phyloP scores from a whole-genome alignment of 257 asterid species.

The Capsicum pubescens region DNA sequence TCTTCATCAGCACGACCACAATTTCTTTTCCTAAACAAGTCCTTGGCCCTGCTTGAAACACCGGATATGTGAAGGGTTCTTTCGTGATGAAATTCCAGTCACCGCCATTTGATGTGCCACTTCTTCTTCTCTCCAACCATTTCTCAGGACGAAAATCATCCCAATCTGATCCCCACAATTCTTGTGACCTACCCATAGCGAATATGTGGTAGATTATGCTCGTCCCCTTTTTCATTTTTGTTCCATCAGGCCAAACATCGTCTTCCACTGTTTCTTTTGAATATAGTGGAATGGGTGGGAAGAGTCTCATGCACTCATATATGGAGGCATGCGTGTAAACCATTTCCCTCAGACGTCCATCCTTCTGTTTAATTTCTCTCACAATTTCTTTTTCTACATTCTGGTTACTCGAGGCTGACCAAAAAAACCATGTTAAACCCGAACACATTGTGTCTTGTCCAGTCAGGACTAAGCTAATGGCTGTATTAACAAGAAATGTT shows the following conservation, averaged over 20 bases:
- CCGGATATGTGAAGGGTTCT: too few relatives aligned
- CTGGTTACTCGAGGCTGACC: background rate
- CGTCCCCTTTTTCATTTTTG: background rate
- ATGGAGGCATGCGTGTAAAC: background rate
- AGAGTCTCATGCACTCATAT: conserved; percentile 19
- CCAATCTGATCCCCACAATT: too few relatives aligned
- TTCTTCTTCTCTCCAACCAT: too few relatives aligned
- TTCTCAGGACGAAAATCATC: too few relatives aligned
- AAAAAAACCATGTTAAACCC: too few relatives aligned
- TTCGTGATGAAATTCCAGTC: too few relatives aligned
- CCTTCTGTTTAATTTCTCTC: background rate
- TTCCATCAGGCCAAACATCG: conserved; percentile 26
- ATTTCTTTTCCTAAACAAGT: background rate
- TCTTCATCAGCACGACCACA: background rate
- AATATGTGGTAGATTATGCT: background rate
- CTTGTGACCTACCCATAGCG: too few relatives aligned
- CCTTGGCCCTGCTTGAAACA: too few relatives aligned
- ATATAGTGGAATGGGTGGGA: background rate
- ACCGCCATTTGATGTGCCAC: too few relatives aligned
- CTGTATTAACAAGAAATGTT: too few relatives aligned
- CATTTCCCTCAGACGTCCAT: background rate
- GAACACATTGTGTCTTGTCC: too few relatives aligned
- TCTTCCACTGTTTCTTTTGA: background rate
- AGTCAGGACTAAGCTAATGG: too few relatives aligned
- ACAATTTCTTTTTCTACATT: background rate